Conservation (phyloP, 345 rosid species). For the Limnanthes douglasii region DNA sequence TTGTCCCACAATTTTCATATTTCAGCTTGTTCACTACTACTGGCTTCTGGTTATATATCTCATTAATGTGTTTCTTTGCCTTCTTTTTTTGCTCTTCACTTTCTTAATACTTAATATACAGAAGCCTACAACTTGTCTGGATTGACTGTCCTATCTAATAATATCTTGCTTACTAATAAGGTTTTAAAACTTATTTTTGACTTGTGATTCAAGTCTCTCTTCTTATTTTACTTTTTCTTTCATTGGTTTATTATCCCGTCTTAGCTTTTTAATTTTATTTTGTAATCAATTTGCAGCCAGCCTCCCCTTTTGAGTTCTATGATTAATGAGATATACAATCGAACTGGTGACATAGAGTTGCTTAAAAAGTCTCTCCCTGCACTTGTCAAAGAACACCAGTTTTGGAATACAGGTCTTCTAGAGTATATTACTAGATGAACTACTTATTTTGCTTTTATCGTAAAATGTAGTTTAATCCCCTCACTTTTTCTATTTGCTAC, state of each 20-base stretch:
- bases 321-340: slow-evolving; percentile 47
- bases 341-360: slow-evolving; percentile 49
- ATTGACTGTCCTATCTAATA: too few relatives aligned
- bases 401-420: slow-evolving; percentile 60
- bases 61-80: too few relatives aligned
- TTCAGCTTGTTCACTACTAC: not conserved
- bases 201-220: too few relatives aligned
- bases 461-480: not conserved
- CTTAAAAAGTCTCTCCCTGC: slow-evolving; percentile 41
- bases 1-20: not conserved
- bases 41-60: not conserved
- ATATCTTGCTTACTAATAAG: too few relatives aligned
- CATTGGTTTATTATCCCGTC: too few relatives aligned
- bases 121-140: too few relatives aligned
- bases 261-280: not conserved
- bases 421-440: not conserved
- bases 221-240: too few relatives aligned
- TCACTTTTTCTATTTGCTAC: not conserved
- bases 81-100: not conserved
- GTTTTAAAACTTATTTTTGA: too few relatives aligned
- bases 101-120: too few relatives aligned
- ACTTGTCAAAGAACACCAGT: slow-evolving; percentile 56
- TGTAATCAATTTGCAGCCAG: slow-evolving; percentile 29
- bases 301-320: slow-evolving; percentile 90
- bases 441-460: not conserved